Percentiles rank a stretch among this genome's conserved stretches.
Conservation (phyloP, 805 yeast species). For the Lachancea sp. region DNA sequence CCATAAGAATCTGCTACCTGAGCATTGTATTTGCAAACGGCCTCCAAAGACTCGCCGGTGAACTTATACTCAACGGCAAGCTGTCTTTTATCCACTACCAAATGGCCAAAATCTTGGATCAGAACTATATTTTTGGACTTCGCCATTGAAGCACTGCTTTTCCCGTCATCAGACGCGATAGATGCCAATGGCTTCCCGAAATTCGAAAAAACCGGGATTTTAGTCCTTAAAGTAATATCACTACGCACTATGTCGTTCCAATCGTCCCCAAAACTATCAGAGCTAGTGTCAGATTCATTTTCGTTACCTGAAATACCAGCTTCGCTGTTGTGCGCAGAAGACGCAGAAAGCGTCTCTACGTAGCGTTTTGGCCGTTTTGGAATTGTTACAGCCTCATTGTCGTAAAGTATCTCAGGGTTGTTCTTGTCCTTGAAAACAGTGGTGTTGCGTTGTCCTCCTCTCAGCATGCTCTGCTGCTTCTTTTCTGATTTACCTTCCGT, state of each 20-base stretch:
- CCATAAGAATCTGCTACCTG: slow-evolving; percentile 61
- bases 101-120: slow-evolving; percentile 55
- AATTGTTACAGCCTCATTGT: slow-evolving; percentile 8
- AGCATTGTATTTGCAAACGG: slow-evolving; percentile 63
- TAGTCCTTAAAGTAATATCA: slow-evolving; percentile 44
- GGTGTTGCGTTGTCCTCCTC: slow-evolving; percentile 20
- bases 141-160: slow-evolving; percentile 23
- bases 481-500: slow-evolving; percentile 42
- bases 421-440: slow-evolving; percentile 23
- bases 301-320: slow-evolving; percentile 15
- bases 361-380: slow-evolving; percentile 30
- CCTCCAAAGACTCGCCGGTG: slow-evolving; percentile 56
- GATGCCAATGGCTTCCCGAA: slow-evolving; percentile 25
- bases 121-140: slow-evolving; percentile 49
- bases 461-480: slow-evolving; percentile 32
- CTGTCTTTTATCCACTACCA: slow-evolving; percentile 71
- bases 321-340: slow-evolving; percentile 9
- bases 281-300: slow-evolving; percentile 34
- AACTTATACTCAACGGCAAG: slow-evolving; percentile 62
- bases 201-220: slow-evolving; percentile 40
- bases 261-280: slow-evolving; percentile 60
- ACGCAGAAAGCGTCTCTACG: slow-evolving; percentile 24
- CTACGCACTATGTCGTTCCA: slow-evolving; percentile 59
- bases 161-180: slow-evolving; percentile 21
- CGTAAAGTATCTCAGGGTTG: slow-evolving; percentile 10